phyloP scores from a whole-genome alignment of 306 rosid species.

The Biancaea sappan region DNA sequence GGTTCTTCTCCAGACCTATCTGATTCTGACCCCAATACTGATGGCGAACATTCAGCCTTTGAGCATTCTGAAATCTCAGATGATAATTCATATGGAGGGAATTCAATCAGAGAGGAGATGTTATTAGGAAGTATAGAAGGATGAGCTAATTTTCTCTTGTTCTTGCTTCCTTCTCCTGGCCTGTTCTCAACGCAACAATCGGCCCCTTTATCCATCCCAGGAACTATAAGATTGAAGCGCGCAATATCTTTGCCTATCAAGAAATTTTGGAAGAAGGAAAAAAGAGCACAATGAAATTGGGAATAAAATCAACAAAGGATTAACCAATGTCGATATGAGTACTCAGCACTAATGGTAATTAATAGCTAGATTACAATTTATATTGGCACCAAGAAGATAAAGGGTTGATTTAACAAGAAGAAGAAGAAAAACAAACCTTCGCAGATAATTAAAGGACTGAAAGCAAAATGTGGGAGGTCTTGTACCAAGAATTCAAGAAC shows the following conservation, averaged over 20 bases:
- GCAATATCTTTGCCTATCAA: slow-evolving; percentile 26
- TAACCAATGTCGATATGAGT: slow-evolving; percentile 26
- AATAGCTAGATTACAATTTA: background rate
- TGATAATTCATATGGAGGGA: slow-evolving; percentile 32
- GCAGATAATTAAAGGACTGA: background rate
- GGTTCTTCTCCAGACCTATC: slow-evolving; percentile 31
- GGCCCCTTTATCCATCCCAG: slow-evolving; percentile 36
- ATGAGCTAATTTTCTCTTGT: slow-evolving; percentile 44
- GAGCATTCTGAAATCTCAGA: background rate
- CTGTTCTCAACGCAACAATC: slow-evolving; percentile 31
- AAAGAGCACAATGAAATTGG: slow-evolving; percentile 17
- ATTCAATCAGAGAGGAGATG: slow-evolving; percentile 24
- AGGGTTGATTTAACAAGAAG: slow-evolving; percentile 3
- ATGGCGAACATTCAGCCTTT: slow-evolving; percentile 15
- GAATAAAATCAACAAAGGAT: background rate
- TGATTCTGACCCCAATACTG: slow-evolving; percentile 22
- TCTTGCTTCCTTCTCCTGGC: slow-evolving; percentile 34
- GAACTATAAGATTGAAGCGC: slow-evolving; percentile 25
- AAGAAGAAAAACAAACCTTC: slow-evolving; percentile 33
- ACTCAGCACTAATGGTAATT: background rate
- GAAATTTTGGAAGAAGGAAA: background rate
- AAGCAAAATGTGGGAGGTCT: slow-evolving; percentile 23
- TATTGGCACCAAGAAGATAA: background rate
- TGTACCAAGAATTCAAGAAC: background rate
- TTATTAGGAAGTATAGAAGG: slow-evolving; percentile 20